phyloP scores from a whole-genome alignment of 164 flowering plant species.

The Paratinospora sagittata region DNA sequence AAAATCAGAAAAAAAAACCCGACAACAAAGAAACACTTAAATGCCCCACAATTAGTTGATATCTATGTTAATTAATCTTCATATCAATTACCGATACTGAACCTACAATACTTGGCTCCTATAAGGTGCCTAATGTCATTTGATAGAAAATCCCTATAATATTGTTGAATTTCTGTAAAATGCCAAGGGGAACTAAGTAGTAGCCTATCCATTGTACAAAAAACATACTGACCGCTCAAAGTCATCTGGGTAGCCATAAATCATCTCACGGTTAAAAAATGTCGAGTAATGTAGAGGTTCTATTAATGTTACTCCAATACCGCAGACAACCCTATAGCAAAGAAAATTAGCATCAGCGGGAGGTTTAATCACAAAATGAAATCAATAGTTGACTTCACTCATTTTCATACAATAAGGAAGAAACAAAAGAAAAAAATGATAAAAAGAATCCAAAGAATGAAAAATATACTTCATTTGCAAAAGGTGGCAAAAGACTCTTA shows the following conservation, averaged over 20 bases:
- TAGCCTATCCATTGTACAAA: not conserved
- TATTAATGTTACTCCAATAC: conserved; percentile 72
- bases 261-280: conserved; percentile 55
- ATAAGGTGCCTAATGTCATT: not conserved
- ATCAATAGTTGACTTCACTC: not conserved
- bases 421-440: not conserved
- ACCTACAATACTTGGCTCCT: not conserved
- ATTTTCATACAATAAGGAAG: not conserved
- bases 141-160: not conserved
- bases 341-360: not conserved
- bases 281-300: conserved; percentile 52
- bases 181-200: not conserved
- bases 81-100: not conserved
- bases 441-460: not conserved
- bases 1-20: not conserved
- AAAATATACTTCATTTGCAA: not conserved
- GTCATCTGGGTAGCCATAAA: conserved; percentile 76
- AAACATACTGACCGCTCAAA: conserved; percentile 59
- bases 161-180: not conserved
- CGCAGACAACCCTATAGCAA: conserved; percentile 47
- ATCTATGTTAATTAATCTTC: no score
- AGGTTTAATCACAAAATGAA: no score
- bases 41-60: not conserved
- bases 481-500: conserved; percentile 22
- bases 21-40: not conserved